Evolutionary conservation across 805 yeast species (phyloP).

Genomic region (Ascoidea tarda): DNA sequence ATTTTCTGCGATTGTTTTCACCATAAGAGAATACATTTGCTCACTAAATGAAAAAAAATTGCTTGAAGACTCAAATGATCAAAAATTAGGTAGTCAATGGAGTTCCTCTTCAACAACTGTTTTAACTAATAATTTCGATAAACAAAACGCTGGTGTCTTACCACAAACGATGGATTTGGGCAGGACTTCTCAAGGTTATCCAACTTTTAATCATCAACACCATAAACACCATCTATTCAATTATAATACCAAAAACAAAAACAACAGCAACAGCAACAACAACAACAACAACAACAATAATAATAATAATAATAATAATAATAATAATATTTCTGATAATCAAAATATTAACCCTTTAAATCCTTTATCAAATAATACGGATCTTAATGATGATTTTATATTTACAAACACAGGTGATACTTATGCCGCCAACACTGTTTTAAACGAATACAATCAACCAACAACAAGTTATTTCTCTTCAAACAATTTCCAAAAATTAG

Average conservation of each 20-base stretch:
- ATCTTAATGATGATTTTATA: background rate
- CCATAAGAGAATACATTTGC: slow-evolving; percentile 16
- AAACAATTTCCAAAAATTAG: no score
- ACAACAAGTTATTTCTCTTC: background rate
- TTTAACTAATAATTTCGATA: slow-evolving; percentile 11
- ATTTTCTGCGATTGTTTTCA: slow-evolving; percentile 13
- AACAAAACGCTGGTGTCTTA: slow-evolving; percentile 5
- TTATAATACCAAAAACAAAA: background rate
- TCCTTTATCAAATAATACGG: background rate
- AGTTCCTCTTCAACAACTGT: slow-evolving; percentile 10
- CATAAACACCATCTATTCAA: background rate
- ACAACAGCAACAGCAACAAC: background rate
- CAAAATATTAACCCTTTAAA: no score
- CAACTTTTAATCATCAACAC: slow-evolving; percentile 2
- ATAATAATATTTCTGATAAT: no score
- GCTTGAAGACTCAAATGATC: slow-evolving; percentile 3
- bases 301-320: background rate
- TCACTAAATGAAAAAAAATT: slow-evolving; percentile 11
- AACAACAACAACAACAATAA: background rate
- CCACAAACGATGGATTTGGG: background rate
- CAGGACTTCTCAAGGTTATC: slow-evolving; percentile 9
- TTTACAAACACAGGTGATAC: background rate
- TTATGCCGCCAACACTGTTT: background rate
- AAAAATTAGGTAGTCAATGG: slow-evolving; percentile 5
- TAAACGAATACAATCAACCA: background rate